phyloP scores from a whole-genome alignment of 805 yeast species.

The Lachancea quebecensis region DNA sequence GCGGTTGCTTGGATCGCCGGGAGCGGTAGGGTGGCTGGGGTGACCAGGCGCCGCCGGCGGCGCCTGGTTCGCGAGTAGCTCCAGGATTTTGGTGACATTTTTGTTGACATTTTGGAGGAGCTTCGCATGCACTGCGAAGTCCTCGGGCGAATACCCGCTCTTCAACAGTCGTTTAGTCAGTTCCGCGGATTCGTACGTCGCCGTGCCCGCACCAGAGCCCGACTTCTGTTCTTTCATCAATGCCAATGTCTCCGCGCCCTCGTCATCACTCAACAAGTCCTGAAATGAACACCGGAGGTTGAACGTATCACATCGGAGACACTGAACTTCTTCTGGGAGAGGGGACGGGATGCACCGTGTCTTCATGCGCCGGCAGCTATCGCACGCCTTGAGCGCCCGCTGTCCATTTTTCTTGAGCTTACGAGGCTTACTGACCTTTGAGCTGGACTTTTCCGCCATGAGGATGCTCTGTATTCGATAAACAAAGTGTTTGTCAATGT shows the following conservation, averaged over 20 bases:
- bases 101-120: conserved; percentile 13
- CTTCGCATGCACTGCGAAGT: conserved; percentile 12
- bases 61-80: conserved; percentile 6
- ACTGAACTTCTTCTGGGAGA: conserved; percentile 37
- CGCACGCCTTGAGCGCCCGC: conserved; percentile 49
- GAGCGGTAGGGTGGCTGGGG: too few relatives aligned
- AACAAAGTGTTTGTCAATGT: too few relatives aligned
- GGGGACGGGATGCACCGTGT: conserved; percentile 54
- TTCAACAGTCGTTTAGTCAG: conserved; percentile 13
- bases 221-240: not conserved
- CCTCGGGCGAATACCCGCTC: conserved; percentile 13
- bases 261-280: conserved; percentile 10
- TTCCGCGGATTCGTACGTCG: conserved; percentile 9
- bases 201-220: not conserved
- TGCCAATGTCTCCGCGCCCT: not conserved
- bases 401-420: conserved; percentile 8
- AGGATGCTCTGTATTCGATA: not conserved
- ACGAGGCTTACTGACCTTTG: conserved; percentile 9
- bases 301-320: conserved; percentile 53
- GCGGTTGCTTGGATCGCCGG: too few relatives aligned
- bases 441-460: not conserved
- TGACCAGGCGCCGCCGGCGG: too few relatives aligned
- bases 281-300: conserved; percentile 48
- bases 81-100: conserved; percentile 11
- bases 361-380: conserved; percentile 48